Base-by-base conservation (phyloP, 139 green algal genomes). In the Desmodesmus armatus region DNA sequence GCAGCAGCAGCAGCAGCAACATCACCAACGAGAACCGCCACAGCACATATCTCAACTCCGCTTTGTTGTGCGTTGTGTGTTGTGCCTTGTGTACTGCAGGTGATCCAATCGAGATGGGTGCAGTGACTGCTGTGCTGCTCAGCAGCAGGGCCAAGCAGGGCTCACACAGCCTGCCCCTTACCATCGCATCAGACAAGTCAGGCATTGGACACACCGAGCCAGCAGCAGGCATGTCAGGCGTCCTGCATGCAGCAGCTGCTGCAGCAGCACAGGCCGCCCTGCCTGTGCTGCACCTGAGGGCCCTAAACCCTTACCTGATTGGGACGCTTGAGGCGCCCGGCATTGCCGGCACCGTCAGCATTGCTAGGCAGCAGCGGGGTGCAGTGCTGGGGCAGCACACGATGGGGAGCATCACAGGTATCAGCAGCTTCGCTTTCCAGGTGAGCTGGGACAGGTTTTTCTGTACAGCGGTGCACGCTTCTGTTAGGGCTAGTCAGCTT, bases 61-160 rank as follows among this genome's bases (percentile, higher is more conserved):
- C 83, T 87, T 55, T 60, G 96, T 11, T 93, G 96, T 55, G 17
- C 21, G 51, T 62, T 19, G 21, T 1, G 21, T 62, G 51, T 19
- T 17, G 19, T 27, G 51, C 51, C n/a, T 75, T 25, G 40, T 98
- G 29, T 93, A 29, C 33, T 71, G 74, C 74, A 82, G 74, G 96
- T 5, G 96, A 98, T 62, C 94, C 95, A 51, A 98, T 98, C 55
- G 96, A 98, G 85, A 85, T 97, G 11, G 94, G 96, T 6, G 96
- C 94, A 19, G 89, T 84, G 11, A 84, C 88, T 2, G 86, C 88
- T 5, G 88, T 91, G 37, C 43, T 90, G 23, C 78, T 91, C 1
- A 33, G n/a, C 65, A 49, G 15, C 49, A 65, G n/a, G 1, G 47
- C 25, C 58, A 55, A 31, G 27, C 7, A 40, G 23, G 35, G 49